These are phyloP conservation scores for Alopecurus myosuroides DNA, from an alignment of 176 grass and related monocot species.

Conservation along the genomic window DNA sequence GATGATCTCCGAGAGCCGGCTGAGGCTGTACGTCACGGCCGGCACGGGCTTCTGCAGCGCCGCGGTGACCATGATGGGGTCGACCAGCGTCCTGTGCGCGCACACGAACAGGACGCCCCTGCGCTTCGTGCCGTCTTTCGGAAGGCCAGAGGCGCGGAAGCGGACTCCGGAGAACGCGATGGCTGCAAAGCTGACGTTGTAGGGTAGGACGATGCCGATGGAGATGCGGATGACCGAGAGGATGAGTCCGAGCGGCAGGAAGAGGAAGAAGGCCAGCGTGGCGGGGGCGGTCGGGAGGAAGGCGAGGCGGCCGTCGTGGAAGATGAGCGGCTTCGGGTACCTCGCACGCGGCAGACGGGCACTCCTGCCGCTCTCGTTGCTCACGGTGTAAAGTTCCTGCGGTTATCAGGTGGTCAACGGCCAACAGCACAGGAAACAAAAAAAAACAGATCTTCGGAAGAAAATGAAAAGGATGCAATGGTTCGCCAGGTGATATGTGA, in stretches of 20 bases:
- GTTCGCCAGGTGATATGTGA: neutral
- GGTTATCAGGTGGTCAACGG: neutral
- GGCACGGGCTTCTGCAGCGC: conserved; percentile 61
- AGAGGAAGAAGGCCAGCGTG: conserved; percentile 62
- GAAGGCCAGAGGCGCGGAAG: conserved; percentile 25
- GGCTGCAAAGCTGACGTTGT: conserved; percentile 18
- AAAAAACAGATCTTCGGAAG: neutral
- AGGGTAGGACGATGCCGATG: conserved; percentile 57
- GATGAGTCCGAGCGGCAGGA: conserved; percentile 57
- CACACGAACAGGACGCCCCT: conserved; percentile 71
- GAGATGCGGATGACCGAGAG: conserved; percentile 54
- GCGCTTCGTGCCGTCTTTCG: neutral
- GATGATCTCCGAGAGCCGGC: conserved; percentile 55
- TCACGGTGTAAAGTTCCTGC: conserved; percentile 68
- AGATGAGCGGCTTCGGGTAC: conserved; percentile 88
- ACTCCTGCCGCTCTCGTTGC: conserved; percentile 27
- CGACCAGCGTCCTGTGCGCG: conserved; percentile 80
- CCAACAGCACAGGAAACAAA: neutral
- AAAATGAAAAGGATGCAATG: neutral
- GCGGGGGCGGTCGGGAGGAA: conserved; percentile 61
- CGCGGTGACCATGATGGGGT: conserved; percentile 60
- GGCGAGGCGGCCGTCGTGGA: conserved; percentile 86
- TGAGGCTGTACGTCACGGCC: conserved; percentile 85
- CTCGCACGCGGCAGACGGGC: conserved; percentile 44
- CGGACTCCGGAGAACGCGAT: conserved; percentile 44